These are phyloP conservation scores for Ophiostoma triangulosporum DNA, from an alignment of 2,329 filamentous ascomycete genomes.

Conservation along the genomic window DNA sequence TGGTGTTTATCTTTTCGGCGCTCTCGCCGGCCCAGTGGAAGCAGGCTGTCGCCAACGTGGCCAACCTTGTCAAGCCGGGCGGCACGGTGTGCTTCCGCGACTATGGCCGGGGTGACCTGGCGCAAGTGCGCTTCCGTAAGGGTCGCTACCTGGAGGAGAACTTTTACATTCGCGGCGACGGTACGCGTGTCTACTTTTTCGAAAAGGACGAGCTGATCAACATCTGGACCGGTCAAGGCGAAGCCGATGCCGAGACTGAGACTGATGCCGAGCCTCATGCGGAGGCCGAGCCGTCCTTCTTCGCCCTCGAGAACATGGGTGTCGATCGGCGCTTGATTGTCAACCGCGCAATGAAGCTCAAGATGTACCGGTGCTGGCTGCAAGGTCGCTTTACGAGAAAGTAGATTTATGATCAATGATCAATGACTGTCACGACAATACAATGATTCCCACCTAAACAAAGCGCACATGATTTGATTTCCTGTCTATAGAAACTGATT, in stretches of 20 bases:
- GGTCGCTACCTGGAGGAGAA: conserved; percentile 89
- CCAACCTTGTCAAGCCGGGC: conserved; percentile 73
- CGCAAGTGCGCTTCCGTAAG: conserved; percentile 95
- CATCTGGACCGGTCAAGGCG: conserved; percentile 53
- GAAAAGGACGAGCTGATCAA: conserved; percentile 66
- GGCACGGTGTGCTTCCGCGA: conserved; percentile 93
- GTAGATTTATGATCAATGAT: conserved; percentile 16
- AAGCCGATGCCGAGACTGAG: neutral
- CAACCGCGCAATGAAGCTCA: conserved; percentile 77
- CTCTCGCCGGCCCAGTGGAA: conserved; percentile 75
- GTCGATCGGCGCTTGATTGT: conserved; percentile 82
- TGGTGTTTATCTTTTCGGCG: conserved; percentile 97
- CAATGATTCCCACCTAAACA: neutral
- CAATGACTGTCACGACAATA: conserved; percentile 4
- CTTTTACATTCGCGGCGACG: conserved; percentile 92
- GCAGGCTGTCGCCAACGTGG: conserved; percentile 67
- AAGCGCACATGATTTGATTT: neutral
- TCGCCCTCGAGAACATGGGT: conserved; percentile 66
- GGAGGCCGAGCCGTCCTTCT: conserved; percentile 23
- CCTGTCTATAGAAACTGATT: too few relatives aligned
- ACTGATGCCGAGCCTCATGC: conserved; percentile 7
- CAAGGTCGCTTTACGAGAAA: conserved; percentile 69
- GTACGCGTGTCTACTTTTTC: conserved; percentile 95
- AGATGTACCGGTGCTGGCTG: conserved; percentile 98
- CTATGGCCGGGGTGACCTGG: conserved; percentile 88